Conservation (phyloP, 352 stramenopile genomes). For the Phytophthora aleatoria region DNA sequence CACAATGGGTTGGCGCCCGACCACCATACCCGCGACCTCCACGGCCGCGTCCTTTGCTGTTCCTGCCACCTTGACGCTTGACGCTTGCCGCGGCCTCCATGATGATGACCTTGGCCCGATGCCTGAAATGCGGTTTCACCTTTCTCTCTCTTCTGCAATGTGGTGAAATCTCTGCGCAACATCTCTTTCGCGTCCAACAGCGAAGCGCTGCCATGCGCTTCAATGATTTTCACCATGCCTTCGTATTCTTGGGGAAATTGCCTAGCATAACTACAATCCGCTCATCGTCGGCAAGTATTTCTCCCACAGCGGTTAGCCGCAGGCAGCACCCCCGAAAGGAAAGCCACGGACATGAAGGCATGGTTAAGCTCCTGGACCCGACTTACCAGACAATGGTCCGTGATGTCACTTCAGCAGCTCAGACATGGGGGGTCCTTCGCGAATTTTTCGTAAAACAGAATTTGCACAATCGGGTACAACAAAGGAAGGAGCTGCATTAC, state of each 20-base stretch:
- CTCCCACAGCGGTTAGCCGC: slow-evolving; percentile 14
- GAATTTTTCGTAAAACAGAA: slow-evolving; percentile 23
- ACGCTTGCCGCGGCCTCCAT: background rate
- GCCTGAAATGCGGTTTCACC: slow-evolving; percentile 18
- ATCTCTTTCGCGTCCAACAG: slow-evolving; percentile 30
- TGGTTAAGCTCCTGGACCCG: slow-evolving; percentile 18
- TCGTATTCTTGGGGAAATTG: slow-evolving; percentile 25
- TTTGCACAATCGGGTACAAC: slow-evolving; percentile 5
- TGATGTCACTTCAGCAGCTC: background rate
- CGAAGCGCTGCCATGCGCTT: slow-evolving; percentile 8
- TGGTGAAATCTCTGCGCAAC: slow-evolving; percentile 16
- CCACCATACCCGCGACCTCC: background rate
- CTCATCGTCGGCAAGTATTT: slow-evolving; percentile 22
- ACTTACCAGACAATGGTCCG: slow-evolving; percentile 20
- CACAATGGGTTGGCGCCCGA: too few relatives aligned
- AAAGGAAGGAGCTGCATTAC: slow-evolving; percentile 18
- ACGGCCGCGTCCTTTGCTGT: background rate
- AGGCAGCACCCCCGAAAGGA: slow-evolving; percentile 34
- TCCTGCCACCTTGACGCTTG: background rate
- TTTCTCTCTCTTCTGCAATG: slow-evolving; percentile 16
- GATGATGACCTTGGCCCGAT: background rate
- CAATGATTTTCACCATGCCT: slow-evolving; percentile 26
- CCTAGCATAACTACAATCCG: slow-evolving; percentile 20
- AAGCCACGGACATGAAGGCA: slow-evolving; percentile 25
- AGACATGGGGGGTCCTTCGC: slow-evolving; percentile 16